These are phyloP conservation scores for Westerdykella aurantiaca DNA, from an alignment of 2,329 filamentous ascomycete genomes.

Conservation along the genomic window DNA sequence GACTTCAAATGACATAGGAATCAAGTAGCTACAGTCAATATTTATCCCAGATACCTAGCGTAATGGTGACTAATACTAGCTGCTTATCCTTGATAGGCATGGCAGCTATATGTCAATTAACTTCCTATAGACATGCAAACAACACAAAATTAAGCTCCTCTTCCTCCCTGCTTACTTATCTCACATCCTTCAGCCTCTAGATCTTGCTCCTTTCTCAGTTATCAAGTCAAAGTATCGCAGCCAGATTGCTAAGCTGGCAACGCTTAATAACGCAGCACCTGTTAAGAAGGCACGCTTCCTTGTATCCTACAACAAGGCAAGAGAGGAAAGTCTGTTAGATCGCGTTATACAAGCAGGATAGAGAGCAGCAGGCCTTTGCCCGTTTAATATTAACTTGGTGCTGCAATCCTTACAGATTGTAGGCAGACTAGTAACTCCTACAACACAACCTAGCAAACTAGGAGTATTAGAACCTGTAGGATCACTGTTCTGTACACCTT, in stretches of 20 bases:
- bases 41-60: no score
- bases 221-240: constrained; percentile 2
- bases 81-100: no score
- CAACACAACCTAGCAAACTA: no score
- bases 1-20: no score
- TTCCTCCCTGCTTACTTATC: constrained; percentile 2
- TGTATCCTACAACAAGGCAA: constrained; percentile 1
- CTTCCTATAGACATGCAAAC: constrained; percentile 4
- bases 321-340: constrained; percentile 1
- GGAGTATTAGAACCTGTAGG: no score
- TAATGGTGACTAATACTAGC: no score
- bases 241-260: constrained; percentile 1
- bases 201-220: constrained; percentile 5
- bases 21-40: no score
- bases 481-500: no score
- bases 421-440: no score
- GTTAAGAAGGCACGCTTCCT: constrained; percentile 10
- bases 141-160: constrained; percentile 1
- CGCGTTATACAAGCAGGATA: constrained; percentile 1
- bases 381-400: constrained; percentile 1
- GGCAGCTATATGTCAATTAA: constrained; percentile 1
- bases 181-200: constrained; percentile 5
- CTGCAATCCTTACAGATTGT: neutral
- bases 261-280: constrained; percentile 4
- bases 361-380: constrained; percentile 1